phyloP scores from a whole-genome alignment of 2,329 filamentous ascomycete species.

The Bipolaris oryzae region DNA sequence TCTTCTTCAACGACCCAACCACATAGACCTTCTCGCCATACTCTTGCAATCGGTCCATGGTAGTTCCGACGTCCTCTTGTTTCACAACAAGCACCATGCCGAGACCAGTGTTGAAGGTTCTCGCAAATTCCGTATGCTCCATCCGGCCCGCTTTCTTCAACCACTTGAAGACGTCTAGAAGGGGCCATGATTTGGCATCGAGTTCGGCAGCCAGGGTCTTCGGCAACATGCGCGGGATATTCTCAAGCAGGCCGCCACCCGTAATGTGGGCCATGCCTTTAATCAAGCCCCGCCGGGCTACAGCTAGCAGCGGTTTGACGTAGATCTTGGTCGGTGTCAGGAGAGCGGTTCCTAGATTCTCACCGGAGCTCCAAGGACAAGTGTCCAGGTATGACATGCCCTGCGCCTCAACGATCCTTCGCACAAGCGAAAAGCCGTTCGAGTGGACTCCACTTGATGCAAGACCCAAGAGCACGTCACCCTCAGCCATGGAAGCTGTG shows the following conservation, averaged over 20 bases:
- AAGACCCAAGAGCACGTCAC: slow-evolving; percentile 85
- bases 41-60: slow-evolving; percentile 64
- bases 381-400: slow-evolving; percentile 72
- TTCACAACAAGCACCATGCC: slow-evolving; percentile 91
- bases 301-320: slow-evolving; percentile 77
- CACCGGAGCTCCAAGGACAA: slow-evolving; percentile 74
- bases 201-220: slow-evolving; percentile 77
- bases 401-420: slow-evolving; percentile 79
- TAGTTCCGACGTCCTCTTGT: slow-evolving; percentile 65
- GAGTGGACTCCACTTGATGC: slow-evolving; percentile 89
- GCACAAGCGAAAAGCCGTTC: slow-evolving; percentile 96
- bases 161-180: slow-evolving; percentile 85
- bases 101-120: slow-evolving; percentile 92
- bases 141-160: slow-evolving; percentile 77
- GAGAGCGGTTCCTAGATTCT: slow-evolving; percentile 74
- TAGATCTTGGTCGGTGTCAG: slow-evolving; percentile 94
- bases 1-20: slow-evolving; percentile 73
- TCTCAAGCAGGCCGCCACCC: slow-evolving; percentile 89
- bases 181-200: slow-evolving; percentile 75
- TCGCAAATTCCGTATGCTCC: slow-evolving; percentile 77
- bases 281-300: slow-evolving; percentile 66
- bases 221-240: slow-evolving; percentile 93
- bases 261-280: slow-evolving; percentile 98
- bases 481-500: slow-evolving; percentile 74
- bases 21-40: slow-evolving; percentile 77